These are phyloP conservation scores for Berberis vulgaris DNA, from an alignment of 164 flowering plant species.

Conservation along the genomic window DNA sequence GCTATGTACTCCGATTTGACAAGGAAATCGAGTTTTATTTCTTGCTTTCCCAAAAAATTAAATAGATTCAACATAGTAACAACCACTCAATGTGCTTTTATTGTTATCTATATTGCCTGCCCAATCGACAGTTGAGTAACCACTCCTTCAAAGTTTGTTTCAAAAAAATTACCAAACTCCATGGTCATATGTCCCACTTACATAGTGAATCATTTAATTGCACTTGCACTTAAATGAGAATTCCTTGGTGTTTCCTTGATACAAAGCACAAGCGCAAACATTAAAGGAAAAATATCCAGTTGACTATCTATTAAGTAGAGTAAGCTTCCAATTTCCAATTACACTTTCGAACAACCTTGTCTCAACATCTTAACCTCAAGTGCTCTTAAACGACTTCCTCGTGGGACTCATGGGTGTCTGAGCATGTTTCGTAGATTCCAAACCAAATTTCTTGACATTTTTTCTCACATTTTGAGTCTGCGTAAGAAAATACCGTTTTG, in stretches of 20 bases:
- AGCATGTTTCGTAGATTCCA: background rate
- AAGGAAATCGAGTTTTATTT: background rate
- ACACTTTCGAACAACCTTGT: background rate
- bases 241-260: background rate
- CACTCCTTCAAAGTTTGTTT: background rate
- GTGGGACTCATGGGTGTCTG: background rate
- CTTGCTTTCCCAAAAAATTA: background rate
- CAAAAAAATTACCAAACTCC: background rate
- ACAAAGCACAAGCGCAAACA: background rate
- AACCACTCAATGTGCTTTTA: background rate
- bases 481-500: background rate
- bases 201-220: background rate
- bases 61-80: background rate
- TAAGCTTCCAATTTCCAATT: background rate
- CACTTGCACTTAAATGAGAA: background rate
- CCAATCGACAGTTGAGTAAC: background rate
- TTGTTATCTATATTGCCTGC: background rate
- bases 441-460: background rate
- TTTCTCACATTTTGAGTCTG: background rate
- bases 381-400: background rate
- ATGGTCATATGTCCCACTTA: background rate
- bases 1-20: background rate
- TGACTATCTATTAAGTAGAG: background rate
- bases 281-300: background rate
- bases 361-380: background rate